phyloP scores from a whole-genome alignment of 2,329 filamentous ascomycete species.

The Chaetomiaceae sp. region DNA sequence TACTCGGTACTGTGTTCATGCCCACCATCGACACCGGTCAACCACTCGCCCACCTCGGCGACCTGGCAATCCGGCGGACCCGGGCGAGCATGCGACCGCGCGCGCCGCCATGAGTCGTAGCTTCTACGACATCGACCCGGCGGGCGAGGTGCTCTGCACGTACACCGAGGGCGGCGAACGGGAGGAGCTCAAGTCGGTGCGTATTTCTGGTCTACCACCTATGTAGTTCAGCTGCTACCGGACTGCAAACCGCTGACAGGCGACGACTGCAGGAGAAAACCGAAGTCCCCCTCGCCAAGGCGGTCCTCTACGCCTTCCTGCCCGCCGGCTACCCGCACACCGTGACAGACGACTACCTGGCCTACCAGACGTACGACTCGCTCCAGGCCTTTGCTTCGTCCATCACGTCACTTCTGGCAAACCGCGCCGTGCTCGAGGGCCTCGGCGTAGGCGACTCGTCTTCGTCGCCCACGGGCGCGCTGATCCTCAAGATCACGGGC shows the following conservation, averaged over 20 bases:
- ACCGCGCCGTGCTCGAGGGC: conserved; percentile 69
- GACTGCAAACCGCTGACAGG: not conserved
- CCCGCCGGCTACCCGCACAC: conserved; percentile 84
- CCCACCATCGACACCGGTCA: too few relatives aligned
- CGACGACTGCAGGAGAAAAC: conserved; percentile 31
- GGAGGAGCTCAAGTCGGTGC: conserved; percentile 24
- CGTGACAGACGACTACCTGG: conserved; percentile 76
- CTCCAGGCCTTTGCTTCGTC: conserved; percentile 80
- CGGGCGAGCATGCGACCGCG: conserved; percentile 5
- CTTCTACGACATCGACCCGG: conserved; percentile 32
- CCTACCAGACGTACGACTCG: conserved; percentile 66
- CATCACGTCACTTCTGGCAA: conserved; percentile 73
- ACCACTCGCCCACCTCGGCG: not conserved
- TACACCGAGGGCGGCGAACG: conserved; percentile 25
- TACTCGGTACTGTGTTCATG: too few relatives aligned
- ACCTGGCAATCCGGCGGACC: not conserved
- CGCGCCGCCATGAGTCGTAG: conserved; percentile 14
- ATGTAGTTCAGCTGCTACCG: not conserved
- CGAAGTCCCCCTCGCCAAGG: conserved; percentile 32
- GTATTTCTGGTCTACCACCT: conserved; percentile 5
- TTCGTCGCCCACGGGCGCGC: conserved; percentile 71
- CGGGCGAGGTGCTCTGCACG: conserved; percentile 33
- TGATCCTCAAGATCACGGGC: conserved; percentile 77
- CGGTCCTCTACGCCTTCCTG: conserved; percentile 65
- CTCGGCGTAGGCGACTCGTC: conserved; percentile 78